phyloP scores from a whole-genome alignment of 805 yeast species.

The Candida ficus region DNA sequence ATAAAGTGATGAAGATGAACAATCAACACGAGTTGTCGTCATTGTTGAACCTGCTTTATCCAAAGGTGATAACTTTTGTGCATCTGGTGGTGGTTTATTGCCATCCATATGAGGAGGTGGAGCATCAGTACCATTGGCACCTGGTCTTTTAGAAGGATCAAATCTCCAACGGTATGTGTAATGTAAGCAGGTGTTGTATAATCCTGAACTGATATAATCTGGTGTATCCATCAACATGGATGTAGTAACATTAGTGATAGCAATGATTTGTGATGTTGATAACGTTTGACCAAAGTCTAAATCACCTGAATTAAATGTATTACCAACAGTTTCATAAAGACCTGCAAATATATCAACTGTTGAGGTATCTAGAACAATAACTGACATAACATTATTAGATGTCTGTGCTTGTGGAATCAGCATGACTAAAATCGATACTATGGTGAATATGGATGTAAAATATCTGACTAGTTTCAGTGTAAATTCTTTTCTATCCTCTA shows the following conservation, averaged over 20 bases:
- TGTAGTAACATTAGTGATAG: conserved; percentile 24
- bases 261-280: conserved; percentile 12
- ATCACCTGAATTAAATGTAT: conserved; percentile 25
- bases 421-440: conserved; percentile 9
- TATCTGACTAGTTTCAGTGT: conserved; percentile 1
- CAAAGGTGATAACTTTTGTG: conserved; percentile 4
- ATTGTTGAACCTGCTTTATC: background rate
- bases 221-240: conserved; percentile 15
- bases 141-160: background rate
- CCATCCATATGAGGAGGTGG: too few species aligned
- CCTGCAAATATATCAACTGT: conserved; percentile 51
- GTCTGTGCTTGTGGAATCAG: conserved; percentile 12
- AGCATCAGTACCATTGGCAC: background rate
- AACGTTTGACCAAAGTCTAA: conserved; percentile 23
- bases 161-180: conserved; percentile 10
- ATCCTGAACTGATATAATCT: conserved; percentile 8
- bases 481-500: conserved; percentile 1
- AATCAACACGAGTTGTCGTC: background rate
- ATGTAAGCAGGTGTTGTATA: conserved; percentile 8
- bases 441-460: conserved; percentile 3
- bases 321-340: conserved; percentile 39
- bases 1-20: conserved; percentile 1
- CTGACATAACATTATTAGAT: conserved; percentile 7
- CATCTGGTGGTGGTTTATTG: background rate
- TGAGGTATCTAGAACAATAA: conserved; percentile 39